Evolutionary conservation across 257 asterid species (phyloP), one percentile per base, ranked within the genome.

Genomic region (Fraxinus anomala): DNA sequence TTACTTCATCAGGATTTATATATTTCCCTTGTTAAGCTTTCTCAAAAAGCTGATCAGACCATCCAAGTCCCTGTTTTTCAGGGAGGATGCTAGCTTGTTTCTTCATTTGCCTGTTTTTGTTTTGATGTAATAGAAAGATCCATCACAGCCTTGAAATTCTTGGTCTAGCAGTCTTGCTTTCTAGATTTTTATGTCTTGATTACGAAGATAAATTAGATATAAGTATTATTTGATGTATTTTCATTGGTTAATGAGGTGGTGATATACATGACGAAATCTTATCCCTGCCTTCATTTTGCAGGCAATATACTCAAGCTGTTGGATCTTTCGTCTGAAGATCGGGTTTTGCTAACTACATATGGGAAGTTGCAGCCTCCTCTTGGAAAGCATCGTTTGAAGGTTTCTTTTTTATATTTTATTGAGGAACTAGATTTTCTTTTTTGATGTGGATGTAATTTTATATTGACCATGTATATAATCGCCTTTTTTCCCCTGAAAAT

Each of bases 381-480:
- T 76, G 98, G 97, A 81, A 94, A 86, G 81, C 94, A 87, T 78
- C 98, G 98, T 11, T 82, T 94, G 82, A 94, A 94, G 98, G 98
- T 94, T 77, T 63, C 77, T 73, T 66, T 69, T 37, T 76, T 19
- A 51, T 72, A 74, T 30, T 33, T 74, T 3, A 76, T 63, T 16
- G 30, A 70, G 30, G 34, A 16, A 37, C 42, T 26, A 14, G 10
- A 11, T 9, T 70, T 44, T 65, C 17, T 59, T 37, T 36, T 19
- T 39, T 30, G 49, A 56, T 61, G 19, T 16, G 8, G 63, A 61
- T 36, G 23, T 70, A 72, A 21, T 30, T 49, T 72, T 51, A n/a
- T 61, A 72, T 75, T 39, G 7, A 68, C 68, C 66, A 68, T 74
- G 74, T 70, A 77, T 37, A 19, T 44, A 33, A 68, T 51, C 61